phyloP scores from a whole-genome alignment of 129 eudicot genomes.

The Lactuca sativa region DNA sequence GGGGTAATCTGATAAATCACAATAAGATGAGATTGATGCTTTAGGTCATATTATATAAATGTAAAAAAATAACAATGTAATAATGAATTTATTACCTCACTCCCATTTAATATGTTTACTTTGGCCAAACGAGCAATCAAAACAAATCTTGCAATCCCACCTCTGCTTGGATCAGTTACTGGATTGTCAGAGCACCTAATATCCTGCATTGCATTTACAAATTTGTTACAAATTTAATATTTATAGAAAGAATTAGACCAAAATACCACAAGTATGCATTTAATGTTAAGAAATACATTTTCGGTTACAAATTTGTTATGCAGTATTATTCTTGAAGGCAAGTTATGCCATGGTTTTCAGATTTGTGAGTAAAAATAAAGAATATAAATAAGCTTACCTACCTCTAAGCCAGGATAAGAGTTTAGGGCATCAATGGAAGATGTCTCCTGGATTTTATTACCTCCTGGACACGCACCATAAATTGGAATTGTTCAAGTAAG shows the following conservation, averaged over 20 bases:
- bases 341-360: background rate
- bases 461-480: constrained; percentile 45
- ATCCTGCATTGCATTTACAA: constrained; percentile 45
- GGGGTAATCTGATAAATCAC: constrained; percentile 57
- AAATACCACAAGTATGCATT: background rate
- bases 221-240: no score
- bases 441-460: constrained; percentile 67
- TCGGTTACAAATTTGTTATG: background rate
- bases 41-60: background rate
- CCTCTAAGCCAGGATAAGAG: constrained; percentile 66
- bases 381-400: constrained; percentile 51
- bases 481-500: constrained; percentile 2
- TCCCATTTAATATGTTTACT: constrained; percentile 72
- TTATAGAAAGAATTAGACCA: no score
- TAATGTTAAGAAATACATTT: background rate
- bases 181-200: constrained; percentile 86
- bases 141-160: constrained; percentile 73
- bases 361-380: background rate
- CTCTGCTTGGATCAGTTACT: constrained; percentile 67
- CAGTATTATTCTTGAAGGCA: constrained; percentile 5
- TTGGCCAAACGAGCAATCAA: constrained; percentile 79
- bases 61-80: background rate
- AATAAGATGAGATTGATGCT: constrained; percentile 22
- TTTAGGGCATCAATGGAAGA: constrained; percentile 82
- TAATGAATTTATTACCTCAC: constrained; percentile 63